phyloP scores from a whole-genome alignment of 1,284 basidiomycete genomes.

The Apiotrichum montevideense region DNA sequence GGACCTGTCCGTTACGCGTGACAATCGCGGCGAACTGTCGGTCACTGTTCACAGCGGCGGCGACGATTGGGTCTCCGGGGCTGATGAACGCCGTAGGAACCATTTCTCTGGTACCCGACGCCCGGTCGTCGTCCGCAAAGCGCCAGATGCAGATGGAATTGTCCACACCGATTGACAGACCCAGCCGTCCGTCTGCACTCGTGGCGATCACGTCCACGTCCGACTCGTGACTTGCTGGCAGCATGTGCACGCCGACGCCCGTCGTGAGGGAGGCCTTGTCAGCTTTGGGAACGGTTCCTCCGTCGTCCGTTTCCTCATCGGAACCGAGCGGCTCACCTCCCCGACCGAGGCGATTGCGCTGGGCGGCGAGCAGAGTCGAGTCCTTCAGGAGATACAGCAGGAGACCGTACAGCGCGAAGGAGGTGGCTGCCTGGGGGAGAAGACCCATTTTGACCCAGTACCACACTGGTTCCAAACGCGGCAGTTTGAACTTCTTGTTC shows the following conservation, averaged over 20 bases:
- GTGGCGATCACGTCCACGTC: constrained; percentile 75
- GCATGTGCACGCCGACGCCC: constrained; percentile 54
- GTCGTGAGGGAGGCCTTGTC: constrained; percentile 1
- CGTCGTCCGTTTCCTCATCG: constrained; percentile 12
- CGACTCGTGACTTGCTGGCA: constrained; percentile 67
- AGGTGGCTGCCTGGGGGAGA: constrained; percentile 74
- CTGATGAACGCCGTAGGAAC: constrained; percentile 9
- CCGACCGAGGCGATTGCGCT: constrained; percentile 54
- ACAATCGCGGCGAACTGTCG: constrained; percentile 10
- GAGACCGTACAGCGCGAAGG: constrained; percentile 66
- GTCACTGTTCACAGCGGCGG: constrained; percentile 17
- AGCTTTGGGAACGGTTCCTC: not conserved
- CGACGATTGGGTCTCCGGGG: constrained; percentile 22
- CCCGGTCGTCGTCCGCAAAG: constrained; percentile 16
- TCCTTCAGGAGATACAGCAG: constrained; percentile 88
- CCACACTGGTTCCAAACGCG: constrained; percentile 51
- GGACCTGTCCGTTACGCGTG: constrained; percentile 4
- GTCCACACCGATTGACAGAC: constrained; percentile 67
- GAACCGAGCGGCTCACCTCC: constrained; percentile 13
- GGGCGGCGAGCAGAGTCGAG: constrained; percentile 80
- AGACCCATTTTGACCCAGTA: constrained; percentile 77
- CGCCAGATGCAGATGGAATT: constrained; percentile 50
- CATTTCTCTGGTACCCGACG: constrained; percentile 28
- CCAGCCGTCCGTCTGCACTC: constrained; percentile 58
- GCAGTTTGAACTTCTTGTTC: constrained; percentile 33